phyloP scores from a whole-genome alignment of 495 filamentous ascomycete genomes.

The Saxispiralis lemnorum region DNA sequence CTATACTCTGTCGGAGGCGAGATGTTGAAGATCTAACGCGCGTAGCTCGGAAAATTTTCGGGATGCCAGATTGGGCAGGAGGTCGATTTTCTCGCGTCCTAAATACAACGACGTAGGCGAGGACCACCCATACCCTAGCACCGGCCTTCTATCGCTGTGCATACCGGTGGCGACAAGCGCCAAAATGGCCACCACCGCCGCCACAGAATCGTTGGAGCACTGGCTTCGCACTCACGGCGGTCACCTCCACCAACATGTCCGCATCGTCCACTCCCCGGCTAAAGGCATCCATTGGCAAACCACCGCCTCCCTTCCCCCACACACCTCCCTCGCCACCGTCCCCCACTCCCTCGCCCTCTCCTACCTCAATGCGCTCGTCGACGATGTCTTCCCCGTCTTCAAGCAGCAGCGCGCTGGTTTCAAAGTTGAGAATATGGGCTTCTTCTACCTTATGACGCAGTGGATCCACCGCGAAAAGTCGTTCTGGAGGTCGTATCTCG shows the following conservation, averaged over 20 bases:
- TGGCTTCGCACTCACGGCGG: slow-evolving; percentile 31
- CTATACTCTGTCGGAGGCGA: too few relatives aligned
- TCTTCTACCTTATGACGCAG: slow-evolving; percentile 44
- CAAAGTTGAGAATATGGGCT: slow-evolving; percentile 12
- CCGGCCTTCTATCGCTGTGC: too few relatives aligned
- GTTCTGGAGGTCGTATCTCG: slow-evolving; percentile 47
- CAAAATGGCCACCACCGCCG: neutral
- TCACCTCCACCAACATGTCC: slow-evolving; percentile 26
- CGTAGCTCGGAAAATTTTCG: too few relatives aligned
- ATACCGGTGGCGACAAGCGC: too few relatives aligned
- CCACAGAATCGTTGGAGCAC: slow-evolving; percentile 11
- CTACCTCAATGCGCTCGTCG: slow-evolving; percentile 33
- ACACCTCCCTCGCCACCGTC: slow-evolving; percentile 26
- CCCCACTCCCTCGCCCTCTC: slow-evolving; percentile 34
- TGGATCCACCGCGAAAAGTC: slow-evolving; percentile 30
- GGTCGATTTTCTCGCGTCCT: too few relatives aligned
- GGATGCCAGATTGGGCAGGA: too few relatives aligned
- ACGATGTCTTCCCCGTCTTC: slow-evolving; percentile 12
- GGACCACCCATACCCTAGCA: too few relatives aligned
- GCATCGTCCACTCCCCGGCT: slow-evolving; percentile 26
- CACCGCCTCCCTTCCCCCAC: slow-evolving; percentile 15
- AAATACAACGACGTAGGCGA: too few relatives aligned
- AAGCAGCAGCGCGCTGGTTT: slow-evolving; percentile 5
- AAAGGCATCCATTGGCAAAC: slow-evolving; percentile 34
- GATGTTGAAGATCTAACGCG: too few relatives aligned